Percentiles rank a stretch among this genome's conserved stretches.
Conservation (phyloP, 306 rosid species). For the Canavalia ensiformis region DNA sequence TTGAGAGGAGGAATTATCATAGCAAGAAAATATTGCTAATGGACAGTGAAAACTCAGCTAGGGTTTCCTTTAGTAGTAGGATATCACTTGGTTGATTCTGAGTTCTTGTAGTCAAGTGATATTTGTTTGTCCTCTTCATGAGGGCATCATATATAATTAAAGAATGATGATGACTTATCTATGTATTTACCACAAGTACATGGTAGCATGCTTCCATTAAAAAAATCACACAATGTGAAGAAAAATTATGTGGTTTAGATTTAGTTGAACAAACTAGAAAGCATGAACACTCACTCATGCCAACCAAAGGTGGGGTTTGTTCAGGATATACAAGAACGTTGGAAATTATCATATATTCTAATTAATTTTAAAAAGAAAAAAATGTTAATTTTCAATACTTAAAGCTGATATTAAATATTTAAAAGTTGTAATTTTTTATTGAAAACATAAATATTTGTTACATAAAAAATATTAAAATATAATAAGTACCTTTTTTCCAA, state of each 20-base stretch:
- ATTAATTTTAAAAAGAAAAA: too few species aligned
- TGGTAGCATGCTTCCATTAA: not conserved
- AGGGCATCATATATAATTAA: slow-evolving; percentile 30
- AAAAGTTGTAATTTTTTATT: too few species aligned
- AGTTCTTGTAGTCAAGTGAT: slow-evolving; percentile 21
- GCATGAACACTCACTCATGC: not conserved
- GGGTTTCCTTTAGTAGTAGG: slow-evolving; percentile 23
- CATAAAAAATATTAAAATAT: too few species aligned
- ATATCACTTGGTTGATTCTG: not conserved
- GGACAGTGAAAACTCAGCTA: slow-evolving; percentile 33
- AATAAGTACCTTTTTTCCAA: too few species aligned
- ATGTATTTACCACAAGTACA: slow-evolving; percentile 20
- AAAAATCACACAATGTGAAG: not conserved
- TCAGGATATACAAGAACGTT: too few species aligned
- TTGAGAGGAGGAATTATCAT: slow-evolving; percentile 8
- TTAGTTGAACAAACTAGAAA: not conserved
- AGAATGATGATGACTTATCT: slow-evolving; percentile 9
- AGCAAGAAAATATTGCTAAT: not conserved
- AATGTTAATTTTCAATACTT: too few species aligned
- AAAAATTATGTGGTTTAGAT: not conserved
- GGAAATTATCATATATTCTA: too few species aligned
- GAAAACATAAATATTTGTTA: too few species aligned
- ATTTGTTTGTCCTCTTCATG: slow-evolving; percentile 45
- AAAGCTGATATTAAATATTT: too few species aligned
- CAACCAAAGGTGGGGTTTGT: too few species aligned